Evolutionary conservation across 441 rosid genomes (phyloP), one percentile per base, ranked within the genome.

Genomic region (Erysimum pusillum): DNA sequence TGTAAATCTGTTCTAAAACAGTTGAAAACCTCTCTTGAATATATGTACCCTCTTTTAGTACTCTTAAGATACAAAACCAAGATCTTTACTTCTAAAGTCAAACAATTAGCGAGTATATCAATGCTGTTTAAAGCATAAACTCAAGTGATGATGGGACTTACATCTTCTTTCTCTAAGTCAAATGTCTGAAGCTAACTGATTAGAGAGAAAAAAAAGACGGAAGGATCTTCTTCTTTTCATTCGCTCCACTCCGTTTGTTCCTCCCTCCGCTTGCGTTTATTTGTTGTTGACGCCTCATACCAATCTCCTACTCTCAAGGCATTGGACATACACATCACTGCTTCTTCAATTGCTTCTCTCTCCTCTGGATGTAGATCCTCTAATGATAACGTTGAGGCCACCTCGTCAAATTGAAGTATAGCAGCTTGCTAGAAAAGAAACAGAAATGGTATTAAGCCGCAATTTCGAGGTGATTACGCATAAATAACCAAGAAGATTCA

Each of bases 221-320:
- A 57, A 48, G 45, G 69, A 25, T 22, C 35, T 14, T 12, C 9
- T 38, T 46, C 17, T 10, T 8, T 78, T 79, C 79, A 79, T 34
- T 76, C 83, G 34, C 80, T 80, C 66, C 66, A 75, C 9, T 80
- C 83, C 13, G 70, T 20, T 66, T 61, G 80, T 58, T 79, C 82
- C 49, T 79, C 82, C 28, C 76, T 79, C 49, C 76, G 76, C 53
- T 70, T 79, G 9, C 82, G 82, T 22, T 75, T 79, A 25, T 35
- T 64, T 22, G 64, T 71, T 34, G 80, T 66, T 20, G 74, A 46
- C 18, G 76, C 70, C 13, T 80, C 83, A 9, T 71, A 75, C 83
- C 83, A 80, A 28, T 75, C 83, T 70, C 83, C 83, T 48, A 80
- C 73, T 52, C 80, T 65, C 60, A 80, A 80, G 7, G 83, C 83